Conservation (phyloP, 768 basidiomycete species). For the Panellus pusillus region DNA sequence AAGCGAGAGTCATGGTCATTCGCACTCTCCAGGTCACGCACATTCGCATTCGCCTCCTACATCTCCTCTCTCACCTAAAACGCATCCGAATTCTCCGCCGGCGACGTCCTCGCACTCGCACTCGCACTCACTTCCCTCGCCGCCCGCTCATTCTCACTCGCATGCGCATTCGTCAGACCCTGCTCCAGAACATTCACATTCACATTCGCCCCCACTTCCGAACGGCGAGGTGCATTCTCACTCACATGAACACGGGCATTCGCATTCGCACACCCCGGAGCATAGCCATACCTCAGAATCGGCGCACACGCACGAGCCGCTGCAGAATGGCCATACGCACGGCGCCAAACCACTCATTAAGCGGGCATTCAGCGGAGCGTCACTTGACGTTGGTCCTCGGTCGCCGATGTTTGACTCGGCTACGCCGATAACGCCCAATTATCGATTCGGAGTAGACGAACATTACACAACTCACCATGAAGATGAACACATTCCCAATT, state of each 20-base stretch:
- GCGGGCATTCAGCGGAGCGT: conserved; percentile 40
- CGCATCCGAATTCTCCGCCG: conserved; percentile 24
- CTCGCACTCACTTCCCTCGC: conserved; percentile 33
- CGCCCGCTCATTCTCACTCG: conserved; percentile 28
- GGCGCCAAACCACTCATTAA: conserved; percentile 26
- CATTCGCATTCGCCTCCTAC: conserved; percentile 25
- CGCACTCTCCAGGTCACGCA: conserved; percentile 25
- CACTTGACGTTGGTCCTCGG: conserved; percentile 36
- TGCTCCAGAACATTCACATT: conserved; percentile 26
- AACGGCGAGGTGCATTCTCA: conserved; percentile 23
- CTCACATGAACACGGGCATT: conserved; percentile 28
- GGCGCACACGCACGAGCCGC: not conserved
- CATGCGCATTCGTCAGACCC: conserved; percentile 25
- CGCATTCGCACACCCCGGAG: conserved; percentile 11
- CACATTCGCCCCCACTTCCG: conserved; percentile 28
- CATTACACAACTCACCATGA: conserved; percentile 46
- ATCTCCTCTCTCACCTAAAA: conserved; percentile 16
- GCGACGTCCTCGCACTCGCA: conserved; percentile 34
- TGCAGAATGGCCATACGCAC: conserved; percentile 11
- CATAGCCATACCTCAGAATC: too few species aligned
- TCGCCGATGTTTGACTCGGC: conserved; percentile 24
- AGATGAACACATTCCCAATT: conserved; percentile 39
- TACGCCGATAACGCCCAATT: conserved; percentile 68
- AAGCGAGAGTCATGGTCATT: conserved; percentile 26
- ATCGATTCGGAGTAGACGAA: conserved; percentile 53